A percentile compares a stretch with the other conserved stretches of the same genome.
phyloP scores from a whole-genome alignment of 148 eudicot genomes.

The Chenopodium berlandieri region DNA sequence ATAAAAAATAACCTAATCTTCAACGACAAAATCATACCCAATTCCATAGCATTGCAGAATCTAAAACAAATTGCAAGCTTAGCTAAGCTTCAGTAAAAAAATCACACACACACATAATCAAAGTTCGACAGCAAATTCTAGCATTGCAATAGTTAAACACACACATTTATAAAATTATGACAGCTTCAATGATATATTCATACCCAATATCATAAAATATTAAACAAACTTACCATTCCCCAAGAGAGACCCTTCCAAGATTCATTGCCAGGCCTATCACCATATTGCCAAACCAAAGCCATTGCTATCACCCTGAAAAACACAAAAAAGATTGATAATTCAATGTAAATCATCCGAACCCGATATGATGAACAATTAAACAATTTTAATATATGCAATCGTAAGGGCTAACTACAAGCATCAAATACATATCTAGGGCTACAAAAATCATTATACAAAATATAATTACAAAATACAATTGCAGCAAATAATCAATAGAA shows the following conservation, averaged over 20 bases:
- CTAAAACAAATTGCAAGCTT: neutral
- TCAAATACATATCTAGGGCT: too few species aligned
- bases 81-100: neutral
- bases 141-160: neutral
- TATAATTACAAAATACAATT: neutral
- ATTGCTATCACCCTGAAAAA: slow-evolving; percentile 67
- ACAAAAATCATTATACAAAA: too few species aligned
- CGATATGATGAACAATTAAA: too few species aligned
- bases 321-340: neutral
- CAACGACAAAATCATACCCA: neutral
- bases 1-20: neutral
- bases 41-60: neutral
- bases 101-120: neutral
- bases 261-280: slow-evolving; percentile 71
- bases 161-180: neutral
- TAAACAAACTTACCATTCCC: slow-evolving; percentile 76
- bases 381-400: too few species aligned
- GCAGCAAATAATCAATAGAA: neutral
- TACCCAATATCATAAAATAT: neutral
- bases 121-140: neutral
- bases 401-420: too few species aligned
- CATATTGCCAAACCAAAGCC: slow-evolving; percentile 91
- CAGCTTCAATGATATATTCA: neutral
- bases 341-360: neutral
- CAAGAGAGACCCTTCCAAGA: slow-evolving; percentile 90